A percentile compares a stretch with the other conserved stretches of the same genome.
phyloP scores from a whole-genome alignment of 2,329 filamentous ascomycete species.

The Xylogone sp. region DNA sequence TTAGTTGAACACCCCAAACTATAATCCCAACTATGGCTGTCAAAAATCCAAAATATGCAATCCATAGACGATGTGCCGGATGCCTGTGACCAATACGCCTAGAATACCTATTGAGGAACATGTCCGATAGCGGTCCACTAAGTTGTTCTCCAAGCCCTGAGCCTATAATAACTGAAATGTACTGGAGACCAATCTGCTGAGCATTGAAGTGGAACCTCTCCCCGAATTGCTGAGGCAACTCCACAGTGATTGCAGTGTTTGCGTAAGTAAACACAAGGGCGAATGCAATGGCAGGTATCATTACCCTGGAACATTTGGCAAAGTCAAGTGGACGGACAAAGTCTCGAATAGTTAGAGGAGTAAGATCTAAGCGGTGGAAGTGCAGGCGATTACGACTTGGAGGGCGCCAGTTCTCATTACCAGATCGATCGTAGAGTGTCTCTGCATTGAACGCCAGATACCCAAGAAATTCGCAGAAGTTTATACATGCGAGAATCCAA shows the following conservation, averaged over 20 bases:
- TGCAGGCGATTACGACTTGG: neutral
- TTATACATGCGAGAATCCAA: constrained; percentile 42
- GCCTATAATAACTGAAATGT: constrained; percentile 45
- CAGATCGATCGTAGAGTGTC: neutral
- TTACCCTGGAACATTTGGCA: neutral
- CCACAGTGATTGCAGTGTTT: neutral
- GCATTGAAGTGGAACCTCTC: constrained; percentile 45
- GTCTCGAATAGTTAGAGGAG: neutral
- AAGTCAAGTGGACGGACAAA: neutral
- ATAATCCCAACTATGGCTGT: constrained; percentile 1
- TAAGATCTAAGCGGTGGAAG: constrained; percentile 6
- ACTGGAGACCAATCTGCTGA: constrained; percentile 47
- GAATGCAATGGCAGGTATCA: constrained; percentile 22
- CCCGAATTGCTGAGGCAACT: constrained; percentile 41
- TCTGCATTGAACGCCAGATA: constrained; percentile 1
- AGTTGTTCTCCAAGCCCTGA: constrained; percentile 46
- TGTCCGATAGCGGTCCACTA: constrained; percentile 41
- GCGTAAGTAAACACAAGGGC: constrained; percentile 32
- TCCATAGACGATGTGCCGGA: constrained; percentile 2
- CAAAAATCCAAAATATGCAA: constrained; percentile 2
- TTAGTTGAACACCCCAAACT: constrained; percentile 5
- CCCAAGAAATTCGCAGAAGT: constrained; percentile 4
- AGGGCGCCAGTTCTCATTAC: neutral
- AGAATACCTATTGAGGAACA: neutral
- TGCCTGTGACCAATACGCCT: neutral